Base-by-base conservation (phyloP, 345 rosid species). In the Dipteronia dyeriana region DNA sequence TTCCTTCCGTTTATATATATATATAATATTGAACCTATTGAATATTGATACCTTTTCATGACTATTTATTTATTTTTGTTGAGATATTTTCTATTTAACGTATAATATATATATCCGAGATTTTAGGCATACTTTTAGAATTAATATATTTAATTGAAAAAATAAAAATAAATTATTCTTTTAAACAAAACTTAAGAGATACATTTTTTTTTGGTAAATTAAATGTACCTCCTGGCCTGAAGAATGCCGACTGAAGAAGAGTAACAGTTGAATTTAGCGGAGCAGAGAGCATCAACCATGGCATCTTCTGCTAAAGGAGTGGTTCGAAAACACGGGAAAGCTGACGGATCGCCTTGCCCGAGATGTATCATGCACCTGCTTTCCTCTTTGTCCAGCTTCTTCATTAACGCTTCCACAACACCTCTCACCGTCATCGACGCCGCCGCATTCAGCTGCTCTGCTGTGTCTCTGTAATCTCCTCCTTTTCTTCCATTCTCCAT, bases 291-390 rank as follows among this genome's bases (percentile, higher is more conserved):
- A 3, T 86, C 82, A 2, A 82, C 79, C 38, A 90, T 56, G 62
- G 96, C 92, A 14, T 87, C 90, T 54, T 82, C 90, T 0, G 92
- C 86, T 0, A 39, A 66, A 4, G 78, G 76, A 39, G 85, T 20
- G 1, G 86, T 82, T 5, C 78, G 75, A 68, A 87, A 90, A 82
- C 84, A 73, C 0, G 89, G 85, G 47, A 78, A 90, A 3, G 73
- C 74, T 16, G 92, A 86, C 12, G 96, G 91, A 54, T 90, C 88
- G 12, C 96, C 96, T 29, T 82, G 87, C 70, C 77, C 88, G 0
- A 91, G 86, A 39, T 80, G 80, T 9, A 88, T 76, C 5, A 75
- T 70, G 5, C 74, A 23, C 71, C 89, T 82, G 10, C 14, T 41
- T 54, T n/a, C 87, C 31, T 79, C 79, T 41, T 68, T 9, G 78